Evolutionary conservation across 2,329 filamentous ascomycete species (phyloP).

Genomic region (Ophiostoma perfectum): DNA sequence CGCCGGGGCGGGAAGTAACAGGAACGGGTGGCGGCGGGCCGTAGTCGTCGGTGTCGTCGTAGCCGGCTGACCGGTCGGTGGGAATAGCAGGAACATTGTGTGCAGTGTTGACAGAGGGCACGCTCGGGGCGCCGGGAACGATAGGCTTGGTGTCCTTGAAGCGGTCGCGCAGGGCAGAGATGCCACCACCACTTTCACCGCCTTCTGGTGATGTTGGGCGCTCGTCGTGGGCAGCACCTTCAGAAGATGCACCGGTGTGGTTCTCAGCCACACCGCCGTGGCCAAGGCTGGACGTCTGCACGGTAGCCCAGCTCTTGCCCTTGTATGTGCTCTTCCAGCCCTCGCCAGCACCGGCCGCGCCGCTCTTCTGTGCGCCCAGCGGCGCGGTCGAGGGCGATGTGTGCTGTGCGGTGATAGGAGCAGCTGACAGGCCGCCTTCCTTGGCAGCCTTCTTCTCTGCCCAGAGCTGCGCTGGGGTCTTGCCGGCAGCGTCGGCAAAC

Average conservation of each 20-base stretch:
- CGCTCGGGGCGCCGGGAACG: constrained; percentile 40
- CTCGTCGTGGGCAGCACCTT: constrained; percentile 39
- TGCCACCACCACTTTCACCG: constrained; percentile 55
- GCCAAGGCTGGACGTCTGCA: constrained; percentile 68
- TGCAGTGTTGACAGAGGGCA: constrained; percentile 27
- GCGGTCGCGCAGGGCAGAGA: constrained; percentile 72
- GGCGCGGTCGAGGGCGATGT: constrained; percentile 36
- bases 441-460: constrained; percentile 85
- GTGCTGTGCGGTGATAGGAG: constrained; percentile 28
- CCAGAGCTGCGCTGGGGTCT: constrained; percentile 95
- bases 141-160: constrained; percentile 75
- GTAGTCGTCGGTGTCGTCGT: constrained; percentile 39
- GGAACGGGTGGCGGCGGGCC: constrained; percentile 60
- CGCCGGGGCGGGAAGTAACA: constrained; percentile 56
- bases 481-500: constrained; percentile 90
- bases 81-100: background rate
- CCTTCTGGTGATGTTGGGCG: constrained; percentile 31
- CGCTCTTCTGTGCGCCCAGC: constrained; percentile 59
- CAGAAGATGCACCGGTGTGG: constrained; percentile 53
- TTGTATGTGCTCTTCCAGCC: constrained; percentile 90
- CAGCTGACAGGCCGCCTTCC: constrained; percentile 37
- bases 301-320: constrained; percentile 84
- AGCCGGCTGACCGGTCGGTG: constrained; percentile 27
- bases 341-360: constrained; percentile 43
- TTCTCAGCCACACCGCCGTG: constrained; percentile 58